A percentile compares a stretch with the other conserved stretches of the same genome.
These are phyloP conservation scores for Penicillium paradoxum DNA, from an alignment of 495 filamentous ascomycete species.

Conservation along the genomic window DNA sequence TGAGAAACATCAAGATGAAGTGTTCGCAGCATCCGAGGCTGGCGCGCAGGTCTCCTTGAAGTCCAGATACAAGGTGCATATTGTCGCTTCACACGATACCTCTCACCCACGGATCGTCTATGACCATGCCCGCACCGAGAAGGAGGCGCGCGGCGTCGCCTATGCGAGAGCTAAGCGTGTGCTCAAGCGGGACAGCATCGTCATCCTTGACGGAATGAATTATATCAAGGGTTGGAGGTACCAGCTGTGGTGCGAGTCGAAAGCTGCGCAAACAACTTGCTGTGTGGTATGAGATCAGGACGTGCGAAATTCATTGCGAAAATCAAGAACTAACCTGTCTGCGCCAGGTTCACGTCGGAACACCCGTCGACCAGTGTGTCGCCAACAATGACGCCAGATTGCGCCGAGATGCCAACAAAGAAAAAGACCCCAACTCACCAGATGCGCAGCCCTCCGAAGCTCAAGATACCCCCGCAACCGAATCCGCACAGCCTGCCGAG, in stretches of 20 bases:
- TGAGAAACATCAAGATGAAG: constrained; percentile 40
- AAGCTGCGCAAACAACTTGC: constrained; percentile 74
- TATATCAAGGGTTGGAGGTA: constrained; percentile 99
- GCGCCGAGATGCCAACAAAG: constrained; percentile 10
- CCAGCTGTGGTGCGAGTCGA: constrained; percentile 92
- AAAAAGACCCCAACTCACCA: neutral
- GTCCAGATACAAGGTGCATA: constrained; percentile 48
- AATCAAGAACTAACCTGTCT: constrained; percentile 9
- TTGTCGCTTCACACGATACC: constrained; percentile 52
- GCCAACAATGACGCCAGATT: constrained; percentile 41
- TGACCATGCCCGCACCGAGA: constrained; percentile 66
- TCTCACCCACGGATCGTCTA: constrained; percentile 46
- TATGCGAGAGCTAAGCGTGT: constrained; percentile 82
- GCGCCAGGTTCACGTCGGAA: constrained; percentile 70
- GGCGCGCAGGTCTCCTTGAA: constrained; percentile 38
- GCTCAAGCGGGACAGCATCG: constrained; percentile 72
- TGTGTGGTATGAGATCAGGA: constrained; percentile 58
- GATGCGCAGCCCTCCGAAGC: neutral
- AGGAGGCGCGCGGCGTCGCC: constrained; percentile 82
- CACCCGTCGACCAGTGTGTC: constrained; percentile 60
- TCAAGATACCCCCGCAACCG: neutral
- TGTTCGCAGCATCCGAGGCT: constrained; percentile 49
- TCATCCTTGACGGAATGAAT: constrained; percentile 85
- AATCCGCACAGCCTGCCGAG: constrained; percentile 8
- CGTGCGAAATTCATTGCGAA: neutral